phyloP scores from a whole-genome alignment of 116 monocot genomes.

The Papilionanthe hybrid region DNA sequence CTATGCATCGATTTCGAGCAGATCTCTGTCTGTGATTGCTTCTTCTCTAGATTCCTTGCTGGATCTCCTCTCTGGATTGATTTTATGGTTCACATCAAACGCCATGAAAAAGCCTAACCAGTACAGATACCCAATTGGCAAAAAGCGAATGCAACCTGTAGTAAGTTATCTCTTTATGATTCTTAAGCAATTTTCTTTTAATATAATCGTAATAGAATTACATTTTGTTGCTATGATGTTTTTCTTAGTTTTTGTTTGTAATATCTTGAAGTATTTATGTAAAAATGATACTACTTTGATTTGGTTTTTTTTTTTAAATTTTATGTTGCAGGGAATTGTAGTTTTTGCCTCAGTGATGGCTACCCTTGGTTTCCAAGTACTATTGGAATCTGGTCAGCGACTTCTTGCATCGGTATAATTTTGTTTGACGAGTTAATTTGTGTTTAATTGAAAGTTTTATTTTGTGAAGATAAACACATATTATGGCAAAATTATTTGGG shows the following conservation, averaged over 20 bases:
- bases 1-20: constrained; percentile 57
- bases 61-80: constrained; percentile 80
- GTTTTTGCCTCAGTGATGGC: constrained; percentile 92
- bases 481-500: background rate
- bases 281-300: background rate
- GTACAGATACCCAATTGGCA: constrained; percentile 78
- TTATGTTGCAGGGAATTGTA: constrained; percentile 61
- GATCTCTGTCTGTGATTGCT: constrained; percentile 74
- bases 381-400: constrained; percentile 64
- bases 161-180: constrained; percentile 21
- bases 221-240: background rate
- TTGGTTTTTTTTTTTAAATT: background rate
- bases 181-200: too few species aligned
- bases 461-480: background rate
- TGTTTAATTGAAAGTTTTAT: background rate
- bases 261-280: background rate
- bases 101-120: constrained; percentile 71
- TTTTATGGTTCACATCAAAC: constrained; percentile 65
- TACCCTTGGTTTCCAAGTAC: constrained; percentile 80
- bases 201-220: too few species aligned
- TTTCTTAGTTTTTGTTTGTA: background rate
- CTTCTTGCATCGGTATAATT: constrained; percentile 52
- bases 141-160: constrained; percentile 80
- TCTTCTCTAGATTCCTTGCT: constrained; percentile 77
- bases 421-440: background rate